Evolutionary conservation across 2,329 filamentous ascomycete species (phyloP).

Genomic region (Penicillium polonicum): DNA sequence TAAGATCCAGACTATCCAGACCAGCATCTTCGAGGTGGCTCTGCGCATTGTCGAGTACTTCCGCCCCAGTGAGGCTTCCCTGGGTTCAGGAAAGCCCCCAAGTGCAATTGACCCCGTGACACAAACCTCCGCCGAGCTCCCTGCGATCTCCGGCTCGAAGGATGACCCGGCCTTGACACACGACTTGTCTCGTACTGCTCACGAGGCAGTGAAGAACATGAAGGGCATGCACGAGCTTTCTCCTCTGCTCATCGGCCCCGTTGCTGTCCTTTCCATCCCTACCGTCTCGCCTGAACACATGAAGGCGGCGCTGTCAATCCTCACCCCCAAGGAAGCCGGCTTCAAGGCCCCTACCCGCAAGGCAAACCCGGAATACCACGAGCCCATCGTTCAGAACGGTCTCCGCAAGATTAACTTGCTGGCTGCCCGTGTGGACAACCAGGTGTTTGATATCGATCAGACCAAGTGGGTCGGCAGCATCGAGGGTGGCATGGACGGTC

Average conservation of each 20-base stretch:
- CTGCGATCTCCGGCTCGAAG: conserved; percentile 29
- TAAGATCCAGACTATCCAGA: conserved; percentile 80
- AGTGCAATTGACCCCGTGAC: conserved; percentile 29
- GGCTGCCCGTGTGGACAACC: conserved; percentile 82
- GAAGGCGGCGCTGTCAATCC: conserved; percentile 73
- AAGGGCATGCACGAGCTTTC: conserved; percentile 63
- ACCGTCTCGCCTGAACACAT: conserved; percentile 79
- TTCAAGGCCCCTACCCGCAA: conserved; percentile 78
- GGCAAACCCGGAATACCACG: conserved; percentile 77
- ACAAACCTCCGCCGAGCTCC: conserved; percentile 35
- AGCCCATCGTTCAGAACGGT: conserved; percentile 73
- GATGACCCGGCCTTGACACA: conserved; percentile 52
- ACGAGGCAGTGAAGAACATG: conserved; percentile 50
- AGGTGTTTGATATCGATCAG: conserved; percentile 74
- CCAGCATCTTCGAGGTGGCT: conserved; percentile 82
- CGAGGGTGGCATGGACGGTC: conserved; percentile 73
- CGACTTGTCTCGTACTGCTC: conserved; percentile 58
- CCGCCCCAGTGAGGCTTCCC: conserved; percentile 49
- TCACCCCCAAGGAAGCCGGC: conserved; percentile 67
- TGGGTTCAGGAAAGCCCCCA: conserved; percentile 22
- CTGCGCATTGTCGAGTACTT: conserved; percentile 84
- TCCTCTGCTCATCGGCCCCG: conserved; percentile 75
- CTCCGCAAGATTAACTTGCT: conserved; percentile 84
- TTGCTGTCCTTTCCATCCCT: conserved; percentile 79
- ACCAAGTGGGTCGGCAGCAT: conserved; percentile 73